Conservation (phyloP, 768 basidiomycete species). For the Plicaturopsis crispa region DNA sequence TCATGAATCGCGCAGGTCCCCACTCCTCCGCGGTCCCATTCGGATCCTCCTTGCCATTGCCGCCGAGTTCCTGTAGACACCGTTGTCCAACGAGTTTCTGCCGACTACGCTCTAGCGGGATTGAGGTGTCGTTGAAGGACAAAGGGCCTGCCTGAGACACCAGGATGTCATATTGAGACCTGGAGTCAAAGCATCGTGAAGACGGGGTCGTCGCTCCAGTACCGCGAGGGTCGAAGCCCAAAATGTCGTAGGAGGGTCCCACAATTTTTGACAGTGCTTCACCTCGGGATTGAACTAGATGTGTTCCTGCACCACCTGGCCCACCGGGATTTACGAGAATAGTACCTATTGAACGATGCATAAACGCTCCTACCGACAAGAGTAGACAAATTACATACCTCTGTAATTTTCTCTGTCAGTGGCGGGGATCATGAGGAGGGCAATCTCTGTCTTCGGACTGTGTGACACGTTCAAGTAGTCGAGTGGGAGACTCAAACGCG, state of each 20-base stretch:
- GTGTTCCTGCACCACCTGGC: slow-evolving; percentile 37
- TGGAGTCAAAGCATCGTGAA: too few relatives aligned
- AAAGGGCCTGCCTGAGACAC: neutral
- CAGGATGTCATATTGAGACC: too few relatives aligned
- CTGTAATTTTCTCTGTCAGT: neutral
- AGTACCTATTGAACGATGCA: neutral
- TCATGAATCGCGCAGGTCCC: slow-evolving; percentile 13
- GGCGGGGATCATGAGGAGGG: slow-evolving; percentile 1
- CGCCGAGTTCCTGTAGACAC: neutral
- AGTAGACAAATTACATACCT: neutral
- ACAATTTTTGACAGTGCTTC: slow-evolving; percentile 20
- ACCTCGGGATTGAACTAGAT: slow-evolving; percentile 16
- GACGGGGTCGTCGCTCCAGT: too few relatives aligned
- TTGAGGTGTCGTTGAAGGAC: neutral
- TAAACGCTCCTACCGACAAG: neutral
- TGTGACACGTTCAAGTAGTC: slow-evolving; percentile 3
- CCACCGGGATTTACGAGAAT: slow-evolving; percentile 19
- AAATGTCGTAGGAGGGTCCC: slow-evolving; percentile 36
- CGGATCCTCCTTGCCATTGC: slow-evolving; percentile 1
- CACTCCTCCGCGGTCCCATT: slow-evolving; percentile 10
- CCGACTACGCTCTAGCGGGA: neutral
- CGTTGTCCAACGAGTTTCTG: neutral
- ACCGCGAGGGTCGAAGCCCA: slow-evolving; percentile 43
- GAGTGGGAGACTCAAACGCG: slow-evolving; percentile 8
- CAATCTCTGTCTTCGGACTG: slow-evolving; percentile 5